Conservation (phyloP, 2,329 filamentous ascomycete genomes). For the Hyphodiscus sp. region DNA sequence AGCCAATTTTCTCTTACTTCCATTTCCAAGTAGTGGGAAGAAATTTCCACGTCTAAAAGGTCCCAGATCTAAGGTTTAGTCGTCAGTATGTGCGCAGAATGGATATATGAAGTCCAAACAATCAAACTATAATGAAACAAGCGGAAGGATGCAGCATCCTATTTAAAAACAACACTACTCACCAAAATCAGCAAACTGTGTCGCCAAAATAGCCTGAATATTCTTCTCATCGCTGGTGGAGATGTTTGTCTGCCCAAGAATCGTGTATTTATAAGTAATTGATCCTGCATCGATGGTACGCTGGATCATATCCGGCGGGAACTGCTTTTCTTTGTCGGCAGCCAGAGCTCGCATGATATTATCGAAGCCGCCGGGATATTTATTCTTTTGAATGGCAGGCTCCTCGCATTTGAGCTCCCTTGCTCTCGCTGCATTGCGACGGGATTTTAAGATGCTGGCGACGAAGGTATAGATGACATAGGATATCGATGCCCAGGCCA, state of each 20-base stretch:
- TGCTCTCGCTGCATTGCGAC: conserved; percentile 17
- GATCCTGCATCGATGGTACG: conserved; percentile 29
- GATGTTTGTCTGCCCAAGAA: conserved; percentile 15
- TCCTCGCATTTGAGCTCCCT: conserved; percentile 23
- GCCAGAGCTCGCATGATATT: conserved; percentile 18
- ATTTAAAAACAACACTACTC: not conserved
- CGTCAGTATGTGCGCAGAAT: too few relatives aligned
- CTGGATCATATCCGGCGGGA: conserved; percentile 26
- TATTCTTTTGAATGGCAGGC: conserved; percentile 16
- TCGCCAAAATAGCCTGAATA: conserved; percentile 48
- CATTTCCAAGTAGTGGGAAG: conserved; percentile 24
- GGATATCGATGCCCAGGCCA: not conserved
- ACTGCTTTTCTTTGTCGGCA: conserved; percentile 18
- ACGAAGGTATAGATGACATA: not conserved
- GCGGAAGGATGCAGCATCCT: not conserved
- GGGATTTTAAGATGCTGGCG: not conserved
- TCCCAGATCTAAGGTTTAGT: conserved; percentile 28
- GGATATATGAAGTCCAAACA: too few relatives aligned
- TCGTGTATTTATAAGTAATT: conserved; percentile 20
- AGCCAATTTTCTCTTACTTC: too few relatives aligned
- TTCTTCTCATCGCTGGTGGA: conserved; percentile 36
- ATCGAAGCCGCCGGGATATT: conserved; percentile 24
- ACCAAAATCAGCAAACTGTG: conserved; percentile 45
- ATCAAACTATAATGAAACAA: too few relatives aligned
- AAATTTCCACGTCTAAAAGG: conserved; percentile 52